These are phyloP conservation scores for Cystobasidium ongulense DNA, from an alignment of 768 basidiomycete species.

Conservation along the genomic window DNA sequence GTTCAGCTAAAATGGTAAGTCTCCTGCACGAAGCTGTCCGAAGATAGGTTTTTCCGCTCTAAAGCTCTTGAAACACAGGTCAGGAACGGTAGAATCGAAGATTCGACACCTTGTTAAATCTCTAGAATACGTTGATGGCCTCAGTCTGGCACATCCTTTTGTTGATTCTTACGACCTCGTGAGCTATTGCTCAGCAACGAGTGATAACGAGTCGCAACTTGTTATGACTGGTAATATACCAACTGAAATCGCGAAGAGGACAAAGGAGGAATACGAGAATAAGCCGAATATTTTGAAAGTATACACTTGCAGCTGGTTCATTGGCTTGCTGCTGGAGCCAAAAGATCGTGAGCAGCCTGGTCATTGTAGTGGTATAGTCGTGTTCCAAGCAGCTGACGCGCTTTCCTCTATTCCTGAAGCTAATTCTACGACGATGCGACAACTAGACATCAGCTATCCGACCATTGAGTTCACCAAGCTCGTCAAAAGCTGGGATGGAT, in stretches of 20 bases:
- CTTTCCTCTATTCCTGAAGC: slow-evolving; percentile 2
- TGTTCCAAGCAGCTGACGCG: background rate
- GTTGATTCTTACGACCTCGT: slow-evolving; percentile 86
- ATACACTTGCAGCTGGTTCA: slow-evolving; percentile 94
- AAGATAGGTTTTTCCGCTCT: background rate
- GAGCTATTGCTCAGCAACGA: slow-evolving; percentile 67
- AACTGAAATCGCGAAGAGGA: slow-evolving; percentile 61
- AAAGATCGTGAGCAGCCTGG: slow-evolving; percentile 70
- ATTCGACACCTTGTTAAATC: slow-evolving; percentile 95
- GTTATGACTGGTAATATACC: slow-evolving; percentile 83
- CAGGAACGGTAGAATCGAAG: slow-evolving; percentile 97
- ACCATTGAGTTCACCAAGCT: slow-evolving; percentile 89
- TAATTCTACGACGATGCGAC: slow-evolving; percentile 49
- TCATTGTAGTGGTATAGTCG: background rate
- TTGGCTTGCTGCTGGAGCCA: slow-evolving; percentile 83
- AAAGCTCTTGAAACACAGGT: slow-evolving; percentile 47
- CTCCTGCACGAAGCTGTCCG: background rate
- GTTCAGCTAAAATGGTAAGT: slow-evolving; percentile 84
- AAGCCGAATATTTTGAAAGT: slow-evolving; percentile 50
- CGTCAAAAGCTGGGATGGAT: slow-evolving; percentile 92
- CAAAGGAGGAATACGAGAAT: slow-evolving; percentile 67
- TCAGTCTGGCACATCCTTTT: slow-evolving; percentile 88
- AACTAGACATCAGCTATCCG: slow-evolving; percentile 92
- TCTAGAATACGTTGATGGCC: slow-evolving; percentile 86
- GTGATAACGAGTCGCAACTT: slow-evolving; percentile 65